Conservation (phyloP, 768 basidiomycete species). For the Candolleomyces aberdarensis region DNA sequence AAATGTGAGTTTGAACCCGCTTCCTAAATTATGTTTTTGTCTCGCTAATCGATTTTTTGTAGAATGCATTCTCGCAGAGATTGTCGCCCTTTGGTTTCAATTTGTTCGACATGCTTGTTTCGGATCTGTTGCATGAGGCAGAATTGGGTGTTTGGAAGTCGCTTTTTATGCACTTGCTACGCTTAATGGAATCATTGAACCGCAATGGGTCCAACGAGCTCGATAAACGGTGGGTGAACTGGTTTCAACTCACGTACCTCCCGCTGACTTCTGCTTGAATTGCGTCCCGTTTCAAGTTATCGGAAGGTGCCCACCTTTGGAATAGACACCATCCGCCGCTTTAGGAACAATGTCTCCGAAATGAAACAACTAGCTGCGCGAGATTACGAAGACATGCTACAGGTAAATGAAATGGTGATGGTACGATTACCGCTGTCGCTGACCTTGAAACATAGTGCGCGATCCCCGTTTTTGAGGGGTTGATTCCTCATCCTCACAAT, state of each 20-base stretch:
- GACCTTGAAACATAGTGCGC: conserved; percentile 21
- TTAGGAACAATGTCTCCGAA: conserved; percentile 27
- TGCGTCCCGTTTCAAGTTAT: conserved; percentile 18
- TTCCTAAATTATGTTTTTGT: too few relatives aligned
- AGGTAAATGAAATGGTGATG: conserved; percentile 18
- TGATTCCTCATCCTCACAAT: conserved; percentile 23
- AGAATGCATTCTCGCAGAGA: conserved; percentile 31
- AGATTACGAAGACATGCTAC: conserved; percentile 38
- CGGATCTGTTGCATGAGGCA: conserved; percentile 35
- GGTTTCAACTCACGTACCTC: not conserved
- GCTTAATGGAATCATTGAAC: conserved; percentile 22
- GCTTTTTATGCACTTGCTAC: conserved; percentile 31
- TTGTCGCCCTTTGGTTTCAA: conserved; percentile 18
- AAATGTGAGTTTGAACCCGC: not conserved
- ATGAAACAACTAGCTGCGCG: conserved; percentile 32
- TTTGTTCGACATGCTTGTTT: conserved; percentile 21
- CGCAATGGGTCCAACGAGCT: not conserved
- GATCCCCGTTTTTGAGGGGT: conserved; percentile 34
- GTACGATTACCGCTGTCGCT: not conserved
- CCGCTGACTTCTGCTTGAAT: too few relatives aligned
- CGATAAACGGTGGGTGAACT: conserved; percentile 12
- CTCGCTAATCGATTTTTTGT: not conserved
- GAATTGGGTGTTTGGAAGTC: conserved; percentile 38
- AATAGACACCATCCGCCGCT: conserved; percentile 23
- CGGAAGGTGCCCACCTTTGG: conserved; percentile 30